Evolutionary conservation across 2,329 filamentous ascomycete species (phyloP), one percentile per base, ranked within the genome.

Genomic region (Rhynchosporium agropyri): DNA sequence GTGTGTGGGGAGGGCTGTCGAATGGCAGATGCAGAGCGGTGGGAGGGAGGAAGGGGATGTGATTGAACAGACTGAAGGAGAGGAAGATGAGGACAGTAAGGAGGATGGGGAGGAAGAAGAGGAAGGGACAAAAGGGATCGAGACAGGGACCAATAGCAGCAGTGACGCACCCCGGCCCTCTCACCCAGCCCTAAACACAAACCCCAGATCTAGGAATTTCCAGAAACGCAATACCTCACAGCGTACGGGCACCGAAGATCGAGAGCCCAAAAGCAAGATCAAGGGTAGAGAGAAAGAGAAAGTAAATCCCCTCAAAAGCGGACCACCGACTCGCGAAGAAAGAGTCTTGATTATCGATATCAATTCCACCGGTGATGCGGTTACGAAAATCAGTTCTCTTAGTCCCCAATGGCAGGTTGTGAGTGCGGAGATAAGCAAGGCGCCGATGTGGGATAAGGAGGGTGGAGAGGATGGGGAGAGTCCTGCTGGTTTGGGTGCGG

Each of bases 361-460:
- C 20, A 75, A 77, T 13, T 75, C 77, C 13, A 71, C 74, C 7
- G 76, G 78, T 4, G 84, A 83, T 75, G 76, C 77, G 31, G 84
- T 98, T 0, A 79, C 84, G 0, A 86, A 85, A 62, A 89, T 90
- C 1, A 86, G 89, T 48, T 92, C 89, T 65, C 78, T 97, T 12
- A 89, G 86, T 8, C 79, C 87, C 0, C 84, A 89, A 56, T 98
- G 94, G 88, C 86, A 89, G 70, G 80, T 89, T 13, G 77, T 85
- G 40, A 76, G 77, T 15, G 81, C 83, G 0, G 76, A 77, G 9
- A 76, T 89, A 9, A 77, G 78, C 7, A 79, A 80, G 9, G 88
- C 88, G 15, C 88, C 88, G 1, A 88, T 84, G 1, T 89, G 86
- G 73, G 84, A 76, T 31, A 50, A 80, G 80, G 1, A 79, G 76